A percentile compares a stretch with the other conserved stretches of the same genome.
Evolutionary conservation across 805 yeast genomes (phyloP).

Genomic region (Yamadazyma endophytica): DNA sequence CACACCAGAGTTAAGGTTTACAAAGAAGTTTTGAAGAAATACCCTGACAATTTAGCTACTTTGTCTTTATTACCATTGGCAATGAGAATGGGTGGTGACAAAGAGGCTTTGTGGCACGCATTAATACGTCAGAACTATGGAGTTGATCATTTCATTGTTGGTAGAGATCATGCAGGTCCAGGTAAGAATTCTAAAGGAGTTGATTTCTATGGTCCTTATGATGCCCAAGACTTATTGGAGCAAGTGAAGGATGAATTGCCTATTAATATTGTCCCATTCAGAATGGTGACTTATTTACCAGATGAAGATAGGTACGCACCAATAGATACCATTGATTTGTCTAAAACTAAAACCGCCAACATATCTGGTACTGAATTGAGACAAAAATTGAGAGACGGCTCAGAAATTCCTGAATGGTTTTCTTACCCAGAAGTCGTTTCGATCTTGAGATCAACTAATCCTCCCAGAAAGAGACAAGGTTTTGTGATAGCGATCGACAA

Average conservation of each 20-base stretch:
- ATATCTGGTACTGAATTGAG: conserved; percentile 94
- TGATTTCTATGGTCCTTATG: conserved; percentile 95
- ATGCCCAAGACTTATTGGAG: conserved; percentile 87
- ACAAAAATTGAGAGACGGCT: conserved; percentile 79
- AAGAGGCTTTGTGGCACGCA: conserved; percentile 98
- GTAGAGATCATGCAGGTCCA: conserved; percentile 98
- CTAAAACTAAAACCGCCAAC: conserved; percentile 73
- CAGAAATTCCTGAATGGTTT: conserved; percentile 93
- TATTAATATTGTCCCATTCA: conserved; percentile 90
- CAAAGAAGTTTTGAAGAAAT: conserved; percentile 85
- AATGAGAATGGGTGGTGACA: conserved; percentile 99
- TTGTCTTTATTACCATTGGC: conserved; percentile 88
- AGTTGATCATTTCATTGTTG: conserved; percentile 95
- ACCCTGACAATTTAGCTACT: conserved; percentile 91
- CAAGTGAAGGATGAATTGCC: conserved; percentile 65
- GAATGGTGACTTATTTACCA: conserved; percentile 95
- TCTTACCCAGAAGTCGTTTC: conserved; percentile 94
- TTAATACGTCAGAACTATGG: conserved; percentile 95
- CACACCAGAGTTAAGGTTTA: conserved; percentile 96
- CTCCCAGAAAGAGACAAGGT: conserved; percentile 88
- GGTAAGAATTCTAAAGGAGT: conserved; percentile 84
- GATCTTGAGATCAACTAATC: conserved; percentile 86
- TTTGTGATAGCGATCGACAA: conserved; percentile 68
- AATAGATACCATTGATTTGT: conserved; percentile 81
- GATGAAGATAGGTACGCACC: conserved; percentile 95